Conservation (phyloP, 106 monocot species). For the Allium cepa region DNA sequence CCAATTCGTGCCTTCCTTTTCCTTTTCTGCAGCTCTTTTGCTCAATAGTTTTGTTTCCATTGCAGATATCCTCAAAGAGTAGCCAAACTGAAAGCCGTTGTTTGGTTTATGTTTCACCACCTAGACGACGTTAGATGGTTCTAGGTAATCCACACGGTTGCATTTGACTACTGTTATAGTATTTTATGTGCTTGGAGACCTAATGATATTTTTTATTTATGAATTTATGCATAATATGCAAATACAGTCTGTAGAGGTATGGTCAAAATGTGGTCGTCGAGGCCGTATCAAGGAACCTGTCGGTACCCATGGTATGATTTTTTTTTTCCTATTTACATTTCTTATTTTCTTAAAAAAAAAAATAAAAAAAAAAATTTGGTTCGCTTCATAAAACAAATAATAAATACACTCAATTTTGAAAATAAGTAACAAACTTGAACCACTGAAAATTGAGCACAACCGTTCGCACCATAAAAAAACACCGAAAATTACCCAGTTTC, state of each 20-base stretch:
- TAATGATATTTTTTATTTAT: too few species aligned
- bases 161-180: background rate
- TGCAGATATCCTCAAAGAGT: conserved; percentile 96
- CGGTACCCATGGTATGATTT: conserved; percentile 80
- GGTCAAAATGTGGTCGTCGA: conserved; percentile 76
- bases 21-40: background rate
- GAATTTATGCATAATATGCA: too few species aligned
- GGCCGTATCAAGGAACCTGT: conserved; percentile 89
- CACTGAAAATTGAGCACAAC: too few species aligned
- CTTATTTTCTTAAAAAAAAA: too few species aligned
- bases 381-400: background rate
- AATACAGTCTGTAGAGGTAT: conserved; percentile 76
- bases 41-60: background rate
- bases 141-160: conserved; percentile 40
- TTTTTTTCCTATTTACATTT: background rate
- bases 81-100: conserved; percentile 74
- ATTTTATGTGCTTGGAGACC: background rate
- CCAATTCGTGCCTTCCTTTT: background rate
- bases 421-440: too few species aligned
- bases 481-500: too few species aligned
- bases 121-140: conserved; percentile 97
- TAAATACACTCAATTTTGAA: too few species aligned
- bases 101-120: conserved; percentile 89
- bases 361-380: too few species aligned
- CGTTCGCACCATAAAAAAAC: too few species aligned